phyloP scores from a whole-genome alignment of 202 grass and related monocot species.

The Zoysia matrella region DNA sequence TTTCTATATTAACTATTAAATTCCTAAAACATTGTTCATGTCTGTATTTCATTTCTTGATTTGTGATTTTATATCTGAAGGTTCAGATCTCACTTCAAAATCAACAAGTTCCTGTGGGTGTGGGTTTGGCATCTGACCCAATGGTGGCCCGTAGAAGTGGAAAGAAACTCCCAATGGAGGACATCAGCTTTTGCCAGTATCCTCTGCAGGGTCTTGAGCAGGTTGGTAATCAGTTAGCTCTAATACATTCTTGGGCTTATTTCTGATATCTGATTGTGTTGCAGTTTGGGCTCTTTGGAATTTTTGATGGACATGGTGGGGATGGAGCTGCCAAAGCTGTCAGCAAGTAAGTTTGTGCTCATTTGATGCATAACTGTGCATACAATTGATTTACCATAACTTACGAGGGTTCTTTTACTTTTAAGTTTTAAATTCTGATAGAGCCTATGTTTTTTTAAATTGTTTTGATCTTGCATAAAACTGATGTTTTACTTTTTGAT shows the following conservation, averaged over 20 bases:
- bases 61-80: conserved; percentile 39
- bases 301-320: conserved; percentile 94
- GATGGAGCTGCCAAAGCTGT: conserved; percentile 75
- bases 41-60: not conserved
- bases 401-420: conserved; percentile 15
- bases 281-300: conserved; percentile 84
- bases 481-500: conserved; percentile 45
- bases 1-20: not conserved
- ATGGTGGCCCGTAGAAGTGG: conserved; percentile 65
- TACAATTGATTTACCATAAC: conserved; percentile 24
- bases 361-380: conserved; percentile 29
- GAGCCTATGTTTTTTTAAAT: not conserved
- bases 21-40: conserved; percentile 15
- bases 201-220: conserved; percentile 68
- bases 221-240: conserved; percentile 50
- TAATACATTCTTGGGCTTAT: not conserved
- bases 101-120: conserved; percentile 58
- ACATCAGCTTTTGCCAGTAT: conserved; percentile 68
- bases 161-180: conserved; percentile 81
- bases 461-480: conserved; percentile 26
- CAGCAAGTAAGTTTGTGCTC: conserved; percentile 61
- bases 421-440: not conserved
- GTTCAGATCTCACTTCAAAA: conserved; percentile 64
- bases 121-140: conserved; percentile 82
- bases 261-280: conserved; percentile 36